Evolutionary conservation across 495 filamentous ascomycete species (phyloP), one percentile per base, ranked within the genome.

Genomic region (Daldinia vernicosa): DNA sequence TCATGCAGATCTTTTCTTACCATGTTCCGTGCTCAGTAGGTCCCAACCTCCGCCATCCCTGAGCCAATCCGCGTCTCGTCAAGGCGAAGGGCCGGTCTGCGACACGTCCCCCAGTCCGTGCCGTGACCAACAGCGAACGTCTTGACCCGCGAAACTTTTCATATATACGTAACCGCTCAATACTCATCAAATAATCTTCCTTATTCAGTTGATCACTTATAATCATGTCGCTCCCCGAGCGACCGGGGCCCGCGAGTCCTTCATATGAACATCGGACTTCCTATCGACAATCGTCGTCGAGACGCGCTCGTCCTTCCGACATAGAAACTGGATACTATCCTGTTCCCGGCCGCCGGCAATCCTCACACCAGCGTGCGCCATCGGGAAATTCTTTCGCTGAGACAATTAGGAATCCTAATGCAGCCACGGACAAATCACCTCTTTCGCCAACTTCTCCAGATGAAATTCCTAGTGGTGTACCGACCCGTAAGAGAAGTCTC

Each of bases 401-500:
- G 63, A 85, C 83, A 15, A 81, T 84, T 61, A 72, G 74, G 61
- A 79, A 81, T 76, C 79, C 81, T 78, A 83, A 85, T 75, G 75
- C 77, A 27, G 74, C 80, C 62, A 80, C 77, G 80, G 83, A 85
- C 71, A 76, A 74, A 70, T 74, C 78, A 24, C 83, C 83, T 43
- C 71, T 85, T 67, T 82, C 80, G 74, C 82, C 78, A 79, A 88
- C 69, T 67, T 22, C 52, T 40, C 78, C 77, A 19, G 72, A 80
- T 4, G 66, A 66, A 3, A 55, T 33, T 7, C 66, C 63, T 17
- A 39, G 75, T 37, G 81, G 81, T 14, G 66, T 76, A 14, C 76
- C 80, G 19, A 78, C 84, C 22, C 85, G 93, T 51, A 98, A 97
- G 77, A 88, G 89, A 70, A 96, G 91, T 72, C 82, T 99, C 59